These are phyloP conservation scores for Pythium oligandrum DNA, from an alignment of 352 stramenopile species.

Conservation along the genomic window DNA sequence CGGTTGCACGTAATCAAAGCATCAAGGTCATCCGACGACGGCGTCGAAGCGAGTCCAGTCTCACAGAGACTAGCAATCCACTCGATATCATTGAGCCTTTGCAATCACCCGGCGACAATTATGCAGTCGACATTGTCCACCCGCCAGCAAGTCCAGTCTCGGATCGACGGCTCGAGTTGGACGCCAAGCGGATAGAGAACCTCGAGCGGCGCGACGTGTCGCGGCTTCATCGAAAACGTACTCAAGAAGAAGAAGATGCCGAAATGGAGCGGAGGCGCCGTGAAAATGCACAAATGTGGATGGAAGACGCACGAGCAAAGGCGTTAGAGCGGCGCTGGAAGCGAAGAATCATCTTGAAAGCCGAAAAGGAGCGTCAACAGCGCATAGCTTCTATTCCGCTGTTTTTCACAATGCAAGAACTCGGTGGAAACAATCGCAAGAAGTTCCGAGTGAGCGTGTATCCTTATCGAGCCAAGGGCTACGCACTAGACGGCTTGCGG, in stretches of 20 bases:
- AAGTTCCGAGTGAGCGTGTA: constrained; percentile 41
- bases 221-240: constrained; percentile 12
- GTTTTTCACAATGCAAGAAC: constrained; percentile 34
- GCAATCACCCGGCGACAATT: no score
- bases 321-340: constrained; percentile 20
- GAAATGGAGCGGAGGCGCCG: constrained; percentile 27
- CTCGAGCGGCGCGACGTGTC: constrained; percentile 5
- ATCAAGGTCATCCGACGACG: constrained; percentile 1
- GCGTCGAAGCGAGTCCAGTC: no score
- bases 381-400: constrained; percentile 20
- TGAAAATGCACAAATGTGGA: constrained; percentile 49
- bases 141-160: background rate
- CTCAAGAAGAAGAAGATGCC: constrained; percentile 7
- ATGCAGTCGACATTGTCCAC: no score
- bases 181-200: constrained; percentile 19
- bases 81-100: no score
- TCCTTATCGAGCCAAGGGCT: constrained; percentile 32
- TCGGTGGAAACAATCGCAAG: constrained; percentile 24
- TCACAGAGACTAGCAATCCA: no score
- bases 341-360: constrained; percentile 1
- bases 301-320: constrained; percentile 30
- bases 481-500: constrained; percentile 41
- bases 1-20: constrained; percentile 14
- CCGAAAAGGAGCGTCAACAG: constrained; percentile 16
- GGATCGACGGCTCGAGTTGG: constrained; percentile 13